Evolutionary conservation across 1,284 basidiomycete species (phyloP).

Genomic region (Pseudozyma hubeiensis): DNA sequence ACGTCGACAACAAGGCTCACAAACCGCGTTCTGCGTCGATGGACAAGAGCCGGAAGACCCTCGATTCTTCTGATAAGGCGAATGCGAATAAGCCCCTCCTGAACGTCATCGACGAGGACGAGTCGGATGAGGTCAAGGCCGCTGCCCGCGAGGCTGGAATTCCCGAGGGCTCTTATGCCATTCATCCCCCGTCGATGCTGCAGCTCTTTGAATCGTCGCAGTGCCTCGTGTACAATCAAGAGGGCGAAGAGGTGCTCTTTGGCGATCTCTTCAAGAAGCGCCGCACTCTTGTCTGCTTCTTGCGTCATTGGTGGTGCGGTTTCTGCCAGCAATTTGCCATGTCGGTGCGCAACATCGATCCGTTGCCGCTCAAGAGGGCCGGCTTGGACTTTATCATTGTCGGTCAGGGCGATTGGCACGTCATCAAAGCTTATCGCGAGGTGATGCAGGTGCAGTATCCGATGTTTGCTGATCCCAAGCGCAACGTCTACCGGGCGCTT

Average conservation of each 20-base stretch:
- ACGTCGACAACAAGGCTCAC: background rate
- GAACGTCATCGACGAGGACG: conserved; percentile 34
- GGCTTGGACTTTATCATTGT: conserved; percentile 78
- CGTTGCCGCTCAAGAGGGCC: conserved; percentile 73
- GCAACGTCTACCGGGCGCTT: conserved; percentile 77
- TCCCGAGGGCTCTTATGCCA: conserved; percentile 57
- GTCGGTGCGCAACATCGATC: conserved; percentile 74
- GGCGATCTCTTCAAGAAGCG: conserved; percentile 78
- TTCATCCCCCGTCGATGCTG: conserved; percentile 57
- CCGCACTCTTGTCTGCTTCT: conserved; percentile 76
- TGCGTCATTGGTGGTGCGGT: conserved; percentile 74
- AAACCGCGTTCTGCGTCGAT: conserved; percentile 25
- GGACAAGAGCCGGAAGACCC: conserved; percentile 26
- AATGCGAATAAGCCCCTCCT: conserved; percentile 17
- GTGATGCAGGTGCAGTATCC: conserved; percentile 73
- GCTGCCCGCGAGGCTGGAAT: conserved; percentile 46
- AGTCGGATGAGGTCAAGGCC: conserved; percentile 44
- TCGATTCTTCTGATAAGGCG: conserved; percentile 13
- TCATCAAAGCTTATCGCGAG: conserved; percentile 78
- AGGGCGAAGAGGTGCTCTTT: conserved; percentile 77
- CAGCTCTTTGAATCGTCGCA: conserved; percentile 75
- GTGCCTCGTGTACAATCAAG: conserved; percentile 76
- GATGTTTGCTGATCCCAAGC: conserved; percentile 82
- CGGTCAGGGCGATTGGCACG: conserved; percentile 79
- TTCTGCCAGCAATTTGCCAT: conserved; percentile 86